Evolutionary conservation across 768 basidiomycete genomes (phyloP).

Genomic region (Russula compacta): DNA sequence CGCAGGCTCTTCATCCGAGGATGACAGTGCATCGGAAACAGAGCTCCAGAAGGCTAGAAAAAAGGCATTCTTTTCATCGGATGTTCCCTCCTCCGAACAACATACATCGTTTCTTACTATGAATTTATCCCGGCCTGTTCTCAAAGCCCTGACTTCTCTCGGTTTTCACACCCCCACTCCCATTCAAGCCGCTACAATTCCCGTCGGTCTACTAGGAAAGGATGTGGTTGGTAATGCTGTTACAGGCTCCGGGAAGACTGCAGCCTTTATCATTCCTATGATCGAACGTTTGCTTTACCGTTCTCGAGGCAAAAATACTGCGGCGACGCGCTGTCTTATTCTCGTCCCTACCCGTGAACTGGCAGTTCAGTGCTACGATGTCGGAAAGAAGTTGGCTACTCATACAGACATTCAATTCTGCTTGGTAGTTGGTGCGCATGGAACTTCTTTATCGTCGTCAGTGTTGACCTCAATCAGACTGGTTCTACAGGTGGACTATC

Average conservation of each 20-base stretch:
- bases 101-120: constrained; percentile 82
- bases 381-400: constrained; percentile 73
- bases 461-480: constrained; percentile 11
- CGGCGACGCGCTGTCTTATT: constrained; percentile 82
- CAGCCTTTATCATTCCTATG: constrained; percentile 92
- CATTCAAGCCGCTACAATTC: constrained; percentile 90
- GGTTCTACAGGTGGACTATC: constrained; percentile 71
- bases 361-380: constrained; percentile 92
- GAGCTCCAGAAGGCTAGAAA: constrained; percentile 60
- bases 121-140: constrained; percentile 91
- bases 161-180: constrained; percentile 84
- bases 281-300: constrained; percentile 88
- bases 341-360: constrained; percentile 93
- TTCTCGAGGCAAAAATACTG: constrained; percentile 79
- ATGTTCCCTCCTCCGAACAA: constrained; percentile 35
- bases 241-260: constrained; percentile 97
- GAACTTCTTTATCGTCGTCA: background rate
- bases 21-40: constrained; percentile 53
- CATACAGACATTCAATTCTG: constrained; percentile 89
- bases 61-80: constrained; percentile 77
- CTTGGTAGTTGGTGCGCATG: constrained; percentile 70
- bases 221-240: constrained; percentile 95
- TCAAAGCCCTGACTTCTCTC: constrained; percentile 81
- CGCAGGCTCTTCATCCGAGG: constrained; percentile 48
- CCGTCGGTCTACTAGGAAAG: constrained; percentile 87